Conservation (phyloP, 2,329 filamentous ascomycete species). For the Malbranchea cinnamomea region DNA sequence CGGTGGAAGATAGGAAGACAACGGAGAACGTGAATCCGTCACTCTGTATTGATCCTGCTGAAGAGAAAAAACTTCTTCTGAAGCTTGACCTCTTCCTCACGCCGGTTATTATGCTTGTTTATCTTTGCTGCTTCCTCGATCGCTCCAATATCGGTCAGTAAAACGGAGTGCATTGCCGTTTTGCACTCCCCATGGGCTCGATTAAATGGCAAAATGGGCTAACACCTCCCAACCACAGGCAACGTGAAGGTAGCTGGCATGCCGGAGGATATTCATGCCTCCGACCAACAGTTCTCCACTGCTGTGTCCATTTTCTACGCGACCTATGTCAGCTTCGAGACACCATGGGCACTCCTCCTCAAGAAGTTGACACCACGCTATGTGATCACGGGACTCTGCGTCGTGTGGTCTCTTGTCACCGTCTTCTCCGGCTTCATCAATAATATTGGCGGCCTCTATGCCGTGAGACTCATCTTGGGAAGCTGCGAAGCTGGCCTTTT, state of each 20-base stretch:
- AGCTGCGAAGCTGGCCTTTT: slow-evolving; percentile 43
- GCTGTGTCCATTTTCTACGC: slow-evolving; percentile 57
- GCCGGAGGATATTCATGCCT: slow-evolving; percentile 44
- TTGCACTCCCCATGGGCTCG: slow-evolving; percentile 28
- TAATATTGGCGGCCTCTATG: slow-evolving; percentile 28
- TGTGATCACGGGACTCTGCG: slow-evolving; percentile 42
- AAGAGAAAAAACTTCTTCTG: slow-evolving; percentile 41
- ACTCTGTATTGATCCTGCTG: slow-evolving; percentile 37
- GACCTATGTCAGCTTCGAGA: slow-evolving; percentile 58
- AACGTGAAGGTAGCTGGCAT: slow-evolving; percentile 54
- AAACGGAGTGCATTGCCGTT: not conserved
- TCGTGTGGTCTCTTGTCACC: slow-evolving; percentile 39
- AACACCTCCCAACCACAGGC: slow-evolving; percentile 35
- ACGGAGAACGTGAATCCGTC: not conserved
- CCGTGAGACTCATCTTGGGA: slow-evolving; percentile 25
- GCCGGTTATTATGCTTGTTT: slow-evolving; percentile 50
- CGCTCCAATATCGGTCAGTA: slow-evolving; percentile 52
- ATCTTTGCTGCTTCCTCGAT: slow-evolving; percentile 61
- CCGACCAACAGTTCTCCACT: slow-evolving; percentile 52
- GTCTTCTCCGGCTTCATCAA: slow-evolving; percentile 42
- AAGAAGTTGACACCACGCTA: slow-evolving; percentile 59
- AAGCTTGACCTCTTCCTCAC: slow-evolving; percentile 54
- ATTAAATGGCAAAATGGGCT: slow-evolving; percentile 26
- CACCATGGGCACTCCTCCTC: slow-evolving; percentile 53
- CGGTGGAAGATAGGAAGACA: not conserved